A percentile compares a stretch with the other conserved stretches of the same genome.
Evolutionary conservation across 805 yeast species (phyloP).

Genomic region (Metahyphopichia silvanorum): DNA sequence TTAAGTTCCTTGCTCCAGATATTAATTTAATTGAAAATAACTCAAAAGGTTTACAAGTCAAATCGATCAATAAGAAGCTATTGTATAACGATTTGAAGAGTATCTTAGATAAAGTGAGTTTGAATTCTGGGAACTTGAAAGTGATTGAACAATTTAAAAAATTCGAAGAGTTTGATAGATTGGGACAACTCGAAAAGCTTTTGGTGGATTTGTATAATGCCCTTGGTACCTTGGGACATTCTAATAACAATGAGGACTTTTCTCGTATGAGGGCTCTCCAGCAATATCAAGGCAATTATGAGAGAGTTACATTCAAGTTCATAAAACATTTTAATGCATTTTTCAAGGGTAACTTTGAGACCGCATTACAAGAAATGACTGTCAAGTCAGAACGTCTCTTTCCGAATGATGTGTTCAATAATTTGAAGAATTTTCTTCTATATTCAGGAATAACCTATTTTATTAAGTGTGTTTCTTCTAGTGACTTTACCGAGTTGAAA

Average conservation of each 20-base stretch:
- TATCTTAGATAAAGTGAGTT: constrained; percentile 67
- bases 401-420: constrained; percentile 17
- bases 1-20: constrained; percentile 52
- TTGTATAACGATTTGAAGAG: constrained; percentile 66
- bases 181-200: constrained; percentile 50
- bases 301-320: constrained; percentile 51
- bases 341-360: constrained; percentile 28
- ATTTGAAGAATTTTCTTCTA: constrained; percentile 24
- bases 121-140: constrained; percentile 53
- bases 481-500: constrained; percentile 45
- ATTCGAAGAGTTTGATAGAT: constrained; percentile 42
- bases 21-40: constrained; percentile 69
- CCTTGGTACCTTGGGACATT: constrained; percentile 54
- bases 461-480: constrained; percentile 53
- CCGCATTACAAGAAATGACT: constrained; percentile 38
- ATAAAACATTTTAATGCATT: constrained; percentile 42
- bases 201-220: constrained; percentile 61
- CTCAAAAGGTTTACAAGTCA: constrained; percentile 80
- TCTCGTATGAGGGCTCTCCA: constrained; percentile 69
- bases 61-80: constrained; percentile 75
- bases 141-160: constrained; percentile 47
- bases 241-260: constrained; percentile 39
- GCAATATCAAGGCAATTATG: constrained; percentile 62
- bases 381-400: constrained; percentile 22
- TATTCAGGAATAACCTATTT: constrained; percentile 38